phyloP scores from a whole-genome alignment of 257 asterid species.

The Apocynum venetum region DNA sequence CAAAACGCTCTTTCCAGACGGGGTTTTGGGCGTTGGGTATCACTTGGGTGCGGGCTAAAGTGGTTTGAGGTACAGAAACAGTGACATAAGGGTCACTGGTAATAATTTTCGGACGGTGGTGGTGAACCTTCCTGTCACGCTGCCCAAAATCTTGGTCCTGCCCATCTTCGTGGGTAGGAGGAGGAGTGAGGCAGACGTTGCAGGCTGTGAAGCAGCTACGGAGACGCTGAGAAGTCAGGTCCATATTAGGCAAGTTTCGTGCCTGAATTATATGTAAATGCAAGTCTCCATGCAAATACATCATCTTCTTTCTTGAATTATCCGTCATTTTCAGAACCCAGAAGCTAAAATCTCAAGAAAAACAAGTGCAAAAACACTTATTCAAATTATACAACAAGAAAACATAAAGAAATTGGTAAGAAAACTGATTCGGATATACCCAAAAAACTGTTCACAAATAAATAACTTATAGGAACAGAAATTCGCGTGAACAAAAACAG shows the following conservation, averaged over 20 bases:
- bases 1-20: constrained; percentile 61
- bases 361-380: background rate
- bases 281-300: constrained; percentile 72
- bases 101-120: constrained; percentile 60
- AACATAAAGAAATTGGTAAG: background rate
- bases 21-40: constrained; percentile 66
- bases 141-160: constrained; percentile 12
- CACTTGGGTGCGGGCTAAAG: constrained; percentile 88
- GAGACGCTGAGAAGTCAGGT: constrained; percentile 58
- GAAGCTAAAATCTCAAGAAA: background rate
- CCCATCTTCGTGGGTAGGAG: constrained; percentile 13
- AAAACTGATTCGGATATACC: background rate
- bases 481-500: background rate
- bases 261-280: constrained; percentile 65
- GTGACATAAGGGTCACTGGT: constrained; percentile 86
- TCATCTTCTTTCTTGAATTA: constrained; percentile 20
- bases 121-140: constrained; percentile 42
- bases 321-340: constrained; percentile 34
- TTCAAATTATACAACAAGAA: too few relatives aligned
- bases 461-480: background rate
- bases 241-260: constrained; percentile 77
- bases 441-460: background rate
- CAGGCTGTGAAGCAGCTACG: constrained; percentile 63
- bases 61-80: constrained; percentile 62
- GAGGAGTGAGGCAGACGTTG: constrained; percentile 32